Conservation (phyloP, 2,329 filamentous ascomycete species). For the Coniochaeta pulveracea region DNA sequence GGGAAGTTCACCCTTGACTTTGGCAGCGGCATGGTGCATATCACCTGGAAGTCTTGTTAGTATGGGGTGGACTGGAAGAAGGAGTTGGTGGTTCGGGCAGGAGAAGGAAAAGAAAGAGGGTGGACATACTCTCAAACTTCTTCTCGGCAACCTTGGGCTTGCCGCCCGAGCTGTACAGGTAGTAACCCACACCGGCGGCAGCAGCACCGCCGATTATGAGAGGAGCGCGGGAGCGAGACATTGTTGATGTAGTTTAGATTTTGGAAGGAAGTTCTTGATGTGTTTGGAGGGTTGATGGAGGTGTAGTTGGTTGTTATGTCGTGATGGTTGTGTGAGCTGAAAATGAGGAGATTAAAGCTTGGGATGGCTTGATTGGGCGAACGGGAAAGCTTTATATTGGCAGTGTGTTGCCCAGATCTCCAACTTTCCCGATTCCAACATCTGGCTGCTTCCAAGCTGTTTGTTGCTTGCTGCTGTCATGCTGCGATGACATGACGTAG, state of each 20-base stretch:
- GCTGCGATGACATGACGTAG: slow-evolving; percentile 5
- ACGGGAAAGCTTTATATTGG: background rate
- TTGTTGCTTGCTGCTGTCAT: background rate
- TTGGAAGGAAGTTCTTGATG: slow-evolving; percentile 6
- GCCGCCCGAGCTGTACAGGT: slow-evolving; percentile 81
- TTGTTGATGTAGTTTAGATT: slow-evolving; percentile 22
- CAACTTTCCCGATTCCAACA: background rate
- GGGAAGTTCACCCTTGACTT: slow-evolving; percentile 57
- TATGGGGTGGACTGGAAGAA: background rate
- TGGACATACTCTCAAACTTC: slow-evolving; percentile 64
- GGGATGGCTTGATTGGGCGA: slow-evolving; percentile 1
- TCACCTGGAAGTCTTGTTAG: slow-evolving; percentile 49
- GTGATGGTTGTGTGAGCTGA: background rate
- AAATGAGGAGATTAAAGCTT: slow-evolving; percentile 3
- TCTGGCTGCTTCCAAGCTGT: slow-evolving; percentile 1
- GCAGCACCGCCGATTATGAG: slow-evolving; percentile 48
- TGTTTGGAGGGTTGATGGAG: background rate
- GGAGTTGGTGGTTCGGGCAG: background rate
- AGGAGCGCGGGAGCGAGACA: slow-evolving; percentile 36
- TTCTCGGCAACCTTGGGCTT: slow-evolving; percentile 74
- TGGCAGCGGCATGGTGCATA: slow-evolving; percentile 55
- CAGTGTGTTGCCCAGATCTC: background rate
- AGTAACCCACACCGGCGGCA: slow-evolving; percentile 68
- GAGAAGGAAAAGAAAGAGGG: background rate
- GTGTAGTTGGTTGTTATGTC: background rate